Base-by-base conservation (phyloP, 306 rosid species). In the Ormosia emarginata region DNA sequence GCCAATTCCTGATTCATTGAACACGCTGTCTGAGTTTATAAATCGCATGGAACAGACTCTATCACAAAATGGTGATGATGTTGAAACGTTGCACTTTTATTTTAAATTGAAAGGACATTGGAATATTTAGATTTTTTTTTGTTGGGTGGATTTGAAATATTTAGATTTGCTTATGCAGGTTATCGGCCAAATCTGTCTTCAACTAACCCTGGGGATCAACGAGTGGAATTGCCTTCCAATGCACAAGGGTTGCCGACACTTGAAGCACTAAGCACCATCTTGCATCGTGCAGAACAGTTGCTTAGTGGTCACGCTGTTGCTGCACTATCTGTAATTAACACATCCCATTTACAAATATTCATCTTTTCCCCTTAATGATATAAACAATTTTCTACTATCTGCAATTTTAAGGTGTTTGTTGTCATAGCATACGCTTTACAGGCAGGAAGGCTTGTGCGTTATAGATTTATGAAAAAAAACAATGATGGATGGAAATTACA, bases 1-100 rank as follows among this genome's bases (percentile, higher is more conserved):
- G 99, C 97, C 99, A 71, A 91, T 93, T 78, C 97, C 99, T 33
- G 81, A 92, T 81, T 88, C 99, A 55, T 68, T 96, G 91, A 87
- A 53, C 81, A 92, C 99, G 5, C 89, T 96, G 63, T 84, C 90
- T 2, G 98, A 87, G 92, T 96, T 96, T 83, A 91, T 93, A 85
- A 91, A 85, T 79, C 91, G 81, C 83, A 87, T 96, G 97, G 97
- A 96, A 92, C 90, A 81, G 80, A 71, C 89, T 55, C 80, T 96
- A 8, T 86, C 93, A 24, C 92, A 88, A 77, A 91, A 90, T 84
- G 97, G 94, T 90, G 78, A 83, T 74, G 81, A 63, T 75, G 18
- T 18, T 59, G 61, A 52, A 56, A 81, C 32, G 30, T 57, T 78
- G 33, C 46, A 5, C 33, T 67, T 67, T 18, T 79, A 49, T 76